These are phyloP conservation scores for Stephania japonica DNA, from an alignment of 164 flowering plant species.

Conservation along the genomic window DNA sequence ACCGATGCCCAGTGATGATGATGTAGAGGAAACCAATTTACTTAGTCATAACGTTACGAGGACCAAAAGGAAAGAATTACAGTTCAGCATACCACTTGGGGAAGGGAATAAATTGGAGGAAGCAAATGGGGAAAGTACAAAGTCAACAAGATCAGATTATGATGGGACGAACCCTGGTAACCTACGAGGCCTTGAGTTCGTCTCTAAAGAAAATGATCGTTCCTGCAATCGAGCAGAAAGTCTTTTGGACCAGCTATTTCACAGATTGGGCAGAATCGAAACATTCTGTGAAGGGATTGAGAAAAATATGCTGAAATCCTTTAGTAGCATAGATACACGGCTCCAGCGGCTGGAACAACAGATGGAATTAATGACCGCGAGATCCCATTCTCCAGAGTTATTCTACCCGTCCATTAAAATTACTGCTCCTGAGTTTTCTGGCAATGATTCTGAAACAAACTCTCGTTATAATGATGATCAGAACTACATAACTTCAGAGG, in stretches of 20 bases:
- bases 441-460: constrained; percentile 7
- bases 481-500: background rate
- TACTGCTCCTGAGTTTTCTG: constrained; percentile 14
- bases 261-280: constrained; percentile 63
- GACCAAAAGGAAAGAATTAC: constrained; percentile 17
- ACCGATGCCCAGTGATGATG: constrained; percentile 10
- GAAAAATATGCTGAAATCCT: constrained; percentile 70
- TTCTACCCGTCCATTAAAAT: constrained; percentile 30
- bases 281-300: constrained; percentile 59
- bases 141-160: constrained; percentile 8
- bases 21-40: constrained; percentile 7
- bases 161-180: constrained; percentile 15
- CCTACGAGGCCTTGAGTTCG: constrained; percentile 17
- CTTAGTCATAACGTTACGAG: constrained; percentile 6
- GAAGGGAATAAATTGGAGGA: background rate
- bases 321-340: constrained; percentile 59
- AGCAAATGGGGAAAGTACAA: constrained; percentile 4
- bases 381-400: constrained; percentile 22
- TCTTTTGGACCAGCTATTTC: constrained; percentile 56
- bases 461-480: constrained; percentile 10
- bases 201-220: constrained; percentile 12
- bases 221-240: constrained; percentile 30
- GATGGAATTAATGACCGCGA: constrained; percentile 42
- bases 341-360: constrained; percentile 62
- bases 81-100: constrained; percentile 6